Conservation (phyloP, 2,329 filamentous ascomycete genomes). For the Fusarium tuaranense region DNA sequence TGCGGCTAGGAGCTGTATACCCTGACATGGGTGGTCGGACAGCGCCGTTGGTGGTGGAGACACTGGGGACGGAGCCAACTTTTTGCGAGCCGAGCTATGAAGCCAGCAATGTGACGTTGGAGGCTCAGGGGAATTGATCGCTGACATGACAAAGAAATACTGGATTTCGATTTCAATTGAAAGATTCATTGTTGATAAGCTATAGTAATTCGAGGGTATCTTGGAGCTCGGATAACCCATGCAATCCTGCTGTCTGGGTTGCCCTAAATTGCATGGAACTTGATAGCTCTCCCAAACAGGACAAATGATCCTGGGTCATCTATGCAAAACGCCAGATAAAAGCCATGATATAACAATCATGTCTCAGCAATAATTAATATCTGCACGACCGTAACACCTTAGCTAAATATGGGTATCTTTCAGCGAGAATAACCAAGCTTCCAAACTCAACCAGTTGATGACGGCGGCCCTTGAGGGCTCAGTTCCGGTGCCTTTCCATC, state of each 20-base stretch:
- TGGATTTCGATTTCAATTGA: neutral
- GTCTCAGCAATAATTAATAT: neutral
- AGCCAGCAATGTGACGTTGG: constrained; percentile 14
- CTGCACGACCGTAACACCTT: neutral
- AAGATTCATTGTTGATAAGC: neutral
- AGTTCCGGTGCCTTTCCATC: constrained; percentile 50
- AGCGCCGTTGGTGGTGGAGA: constrained; percentile 36
- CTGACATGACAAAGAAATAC: neutral
- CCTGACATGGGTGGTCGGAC: constrained; percentile 33
- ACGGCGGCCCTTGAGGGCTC: constrained; percentile 40
- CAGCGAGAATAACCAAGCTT: neutral
- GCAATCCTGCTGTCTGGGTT: neutral
- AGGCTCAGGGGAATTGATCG: neutral
- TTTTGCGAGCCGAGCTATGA: constrained; percentile 44
- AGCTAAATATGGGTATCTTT: neutral
- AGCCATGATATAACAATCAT: neutral
- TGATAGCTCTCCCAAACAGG: neutral
- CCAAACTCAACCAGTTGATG: constrained; percentile 30
- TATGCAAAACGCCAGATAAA: neutral
- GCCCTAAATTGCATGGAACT: neutral
- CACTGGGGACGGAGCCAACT: constrained; percentile 39
- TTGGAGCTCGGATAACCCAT: neutral
- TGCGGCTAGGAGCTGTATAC: constrained; percentile 43
- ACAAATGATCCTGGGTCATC: neutral
- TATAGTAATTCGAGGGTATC: neutral